A percentile compares a stretch with the other conserved stretches of the same genome.
These are phyloP conservation scores for Tulasnella sp. DNA, from an alignment of 768 basidiomycete genomes.

Conservation along the genomic window DNA sequence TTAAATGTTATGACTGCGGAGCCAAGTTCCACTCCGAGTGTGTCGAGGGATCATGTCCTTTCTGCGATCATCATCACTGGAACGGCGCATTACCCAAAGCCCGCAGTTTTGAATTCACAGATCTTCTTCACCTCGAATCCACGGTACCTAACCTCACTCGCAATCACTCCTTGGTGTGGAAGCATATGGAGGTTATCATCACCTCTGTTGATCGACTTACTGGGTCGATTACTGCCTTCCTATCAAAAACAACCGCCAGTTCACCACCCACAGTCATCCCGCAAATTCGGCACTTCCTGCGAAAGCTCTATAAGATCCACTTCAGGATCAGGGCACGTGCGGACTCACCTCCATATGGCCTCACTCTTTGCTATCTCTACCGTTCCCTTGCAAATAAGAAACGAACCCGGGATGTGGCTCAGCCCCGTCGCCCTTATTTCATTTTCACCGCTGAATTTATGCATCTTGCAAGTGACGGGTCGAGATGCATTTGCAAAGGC, in stretches of 20 bases:
- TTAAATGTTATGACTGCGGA: slow-evolving; percentile 86
- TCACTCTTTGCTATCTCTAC: slow-evolving; percentile 79
- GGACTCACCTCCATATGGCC: slow-evolving; percentile 58
- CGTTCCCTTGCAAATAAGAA: slow-evolving; percentile 60
- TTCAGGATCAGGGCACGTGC: slow-evolving; percentile 74
- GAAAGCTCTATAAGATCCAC: slow-evolving; percentile 83
- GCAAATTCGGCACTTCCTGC: slow-evolving; percentile 86
- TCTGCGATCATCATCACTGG: slow-evolving; percentile 90
- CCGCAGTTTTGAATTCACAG: slow-evolving; percentile 80
- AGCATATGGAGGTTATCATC: slow-evolving; percentile 73
- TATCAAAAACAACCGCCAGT: slow-evolving; percentile 60
- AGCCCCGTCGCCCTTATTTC: slow-evolving; percentile 27
- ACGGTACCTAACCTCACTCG: slow-evolving; percentile 75
- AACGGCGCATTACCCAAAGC: slow-evolving; percentile 81
- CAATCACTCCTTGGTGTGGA: slow-evolving; percentile 76
- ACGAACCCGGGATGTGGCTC: background rate
- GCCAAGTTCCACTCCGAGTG: slow-evolving; percentile 78
- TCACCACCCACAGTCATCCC: slow-evolving; percentile 47
- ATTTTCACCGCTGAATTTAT: slow-evolving; percentile 25
- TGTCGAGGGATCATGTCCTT: slow-evolving; percentile 83
- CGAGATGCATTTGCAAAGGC: slow-evolving; percentile 24
- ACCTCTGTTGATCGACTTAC: slow-evolving; percentile 74
- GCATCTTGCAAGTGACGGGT: slow-evolving; percentile 27
- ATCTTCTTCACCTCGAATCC: too few relatives aligned
- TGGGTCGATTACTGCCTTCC: slow-evolving; percentile 71